Evolutionary conservation across 2,329 filamentous ascomycete genomes (phyloP).

Genomic region (Fusarium ramigenum): DNA sequence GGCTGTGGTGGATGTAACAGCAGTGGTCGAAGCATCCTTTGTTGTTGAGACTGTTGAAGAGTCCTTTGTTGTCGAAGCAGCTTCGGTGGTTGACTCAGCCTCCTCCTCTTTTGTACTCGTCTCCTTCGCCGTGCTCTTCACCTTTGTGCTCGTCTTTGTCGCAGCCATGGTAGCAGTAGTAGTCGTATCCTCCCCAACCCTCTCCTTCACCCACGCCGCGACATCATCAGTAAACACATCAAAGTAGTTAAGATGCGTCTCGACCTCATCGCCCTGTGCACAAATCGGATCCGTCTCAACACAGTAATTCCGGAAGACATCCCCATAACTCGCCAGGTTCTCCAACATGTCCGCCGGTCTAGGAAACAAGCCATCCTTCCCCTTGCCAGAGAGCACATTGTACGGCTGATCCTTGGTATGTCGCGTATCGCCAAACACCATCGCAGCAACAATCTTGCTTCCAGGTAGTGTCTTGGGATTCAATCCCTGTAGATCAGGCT

Average conservation of each 20-base stretch:
- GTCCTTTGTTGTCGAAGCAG: background rate
- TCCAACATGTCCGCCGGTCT: conserved; percentile 5
- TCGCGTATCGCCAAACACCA: conserved; percentile 17
- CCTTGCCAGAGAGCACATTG: conserved; percentile 1
- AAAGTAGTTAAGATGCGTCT: conserved; percentile 19
- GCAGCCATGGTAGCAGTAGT: background rate
- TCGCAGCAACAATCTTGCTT: conserved; percentile 5
- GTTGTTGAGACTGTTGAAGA: background rate
- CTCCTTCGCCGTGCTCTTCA: background rate
- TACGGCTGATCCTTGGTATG: conserved; percentile 9
- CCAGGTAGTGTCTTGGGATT: background rate
- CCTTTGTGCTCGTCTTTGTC: background rate
- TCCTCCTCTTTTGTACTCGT: background rate
- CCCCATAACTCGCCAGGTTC: conserved; percentile 8
- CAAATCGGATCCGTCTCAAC: conserved; percentile 16
- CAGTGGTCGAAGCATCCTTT: background rate
- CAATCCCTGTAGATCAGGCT: background rate
- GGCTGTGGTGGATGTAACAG: background rate
- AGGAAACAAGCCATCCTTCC: conserved; percentile 7
- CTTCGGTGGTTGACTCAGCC: background rate
- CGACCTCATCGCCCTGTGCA: background rate
- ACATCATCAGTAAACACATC: conserved; percentile 7
- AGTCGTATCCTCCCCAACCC: background rate
- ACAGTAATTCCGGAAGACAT: conserved; percentile 3
- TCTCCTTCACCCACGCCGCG: conserved; percentile 8